Conservation (phyloP, 306 rosid genomes). For the Pachyrhizus erosus region DNA sequence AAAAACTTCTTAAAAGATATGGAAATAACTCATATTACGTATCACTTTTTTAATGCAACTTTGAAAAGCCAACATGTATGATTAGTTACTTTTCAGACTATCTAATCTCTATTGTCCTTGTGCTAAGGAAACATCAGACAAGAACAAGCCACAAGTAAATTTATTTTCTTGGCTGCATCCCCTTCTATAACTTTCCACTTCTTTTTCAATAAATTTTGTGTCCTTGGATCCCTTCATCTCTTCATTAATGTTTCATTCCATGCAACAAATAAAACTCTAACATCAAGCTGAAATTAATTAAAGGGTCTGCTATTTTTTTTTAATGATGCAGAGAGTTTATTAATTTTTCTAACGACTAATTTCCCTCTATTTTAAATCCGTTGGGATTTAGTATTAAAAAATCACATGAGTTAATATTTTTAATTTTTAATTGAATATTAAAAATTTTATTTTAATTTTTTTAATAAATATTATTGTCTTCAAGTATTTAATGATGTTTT, state of each 20-base stretch:
- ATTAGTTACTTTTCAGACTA: constrained; percentile 48
- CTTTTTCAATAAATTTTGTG: neutral
- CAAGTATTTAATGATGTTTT: neutral
- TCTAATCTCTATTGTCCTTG: constrained; percentile 50
- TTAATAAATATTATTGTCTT: neutral
- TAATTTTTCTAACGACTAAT: too few relatives aligned
- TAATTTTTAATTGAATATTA: too few relatives aligned
- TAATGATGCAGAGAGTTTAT: too few relatives aligned
- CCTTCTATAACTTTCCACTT: neutral
- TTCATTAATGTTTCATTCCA: constrained; percentile 43
- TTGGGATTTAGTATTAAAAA: neutral
- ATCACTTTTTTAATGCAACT: constrained; percentile 6
- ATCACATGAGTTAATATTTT: too few relatives aligned
- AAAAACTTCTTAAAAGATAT: neutral
- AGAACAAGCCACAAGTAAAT: constrained; percentile 27
- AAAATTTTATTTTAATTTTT: neutral
- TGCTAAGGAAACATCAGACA: constrained; percentile 67
- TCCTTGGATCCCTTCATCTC: constrained; percentile 45
- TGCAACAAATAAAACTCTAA: constrained; percentile 41
- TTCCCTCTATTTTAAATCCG: neutral
- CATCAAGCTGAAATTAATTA: neutral
- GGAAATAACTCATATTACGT: neutral
- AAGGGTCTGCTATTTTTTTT: neutral
- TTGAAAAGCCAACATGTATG: constrained; percentile 28
- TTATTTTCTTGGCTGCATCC: constrained; percentile 40